Evolutionary conservation across 2,329 filamentous ascomycete genomes (phyloP).

Genomic region (Didymella segeticola): DNA sequence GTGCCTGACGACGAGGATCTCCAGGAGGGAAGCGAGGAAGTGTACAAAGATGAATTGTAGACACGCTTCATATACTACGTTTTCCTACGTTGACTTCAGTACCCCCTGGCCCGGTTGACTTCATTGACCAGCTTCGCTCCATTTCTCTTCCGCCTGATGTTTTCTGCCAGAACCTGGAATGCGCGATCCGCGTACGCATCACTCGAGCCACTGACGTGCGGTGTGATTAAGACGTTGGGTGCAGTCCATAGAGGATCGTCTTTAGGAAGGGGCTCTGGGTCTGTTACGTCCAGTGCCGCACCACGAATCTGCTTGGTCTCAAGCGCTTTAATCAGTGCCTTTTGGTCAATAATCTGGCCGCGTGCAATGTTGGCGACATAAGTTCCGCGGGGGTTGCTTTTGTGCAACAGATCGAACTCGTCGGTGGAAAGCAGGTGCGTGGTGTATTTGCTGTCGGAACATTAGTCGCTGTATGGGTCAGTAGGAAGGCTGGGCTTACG

Average conservation of each 20-base stretch:
- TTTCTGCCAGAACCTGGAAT: constrained; percentile 64
- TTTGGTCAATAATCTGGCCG: constrained; percentile 67
- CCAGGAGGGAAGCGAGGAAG: constrained; percentile 50
- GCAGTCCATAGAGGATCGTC: constrained; percentile 73
- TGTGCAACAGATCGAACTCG: constrained; percentile 63
- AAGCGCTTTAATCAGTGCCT: constrained; percentile 69
- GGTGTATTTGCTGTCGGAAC: constrained; percentile 51
- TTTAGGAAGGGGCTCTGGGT: constrained; percentile 76
- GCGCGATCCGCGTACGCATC: constrained; percentile 63
- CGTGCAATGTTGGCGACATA: constrained; percentile 77
- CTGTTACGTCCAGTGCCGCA: constrained; percentile 79
- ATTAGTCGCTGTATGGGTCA: not conserved
- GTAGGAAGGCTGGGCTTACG: constrained; percentile 38
- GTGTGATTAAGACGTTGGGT: constrained; percentile 73
- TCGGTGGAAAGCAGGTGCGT: constrained; percentile 59
- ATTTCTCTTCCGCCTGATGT: constrained; percentile 60
- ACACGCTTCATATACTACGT: too few species aligned
- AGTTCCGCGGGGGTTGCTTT: constrained; percentile 52
- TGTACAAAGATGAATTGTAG: constrained; percentile 51
- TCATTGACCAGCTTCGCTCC: constrained; percentile 67
- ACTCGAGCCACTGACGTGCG: constrained; percentile 65
- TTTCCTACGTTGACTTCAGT: constrained; percentile 58
- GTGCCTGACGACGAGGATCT: constrained; percentile 28
- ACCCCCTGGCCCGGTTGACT: constrained; percentile 66
- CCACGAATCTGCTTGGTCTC: constrained; percentile 64